Conservation (phyloP, 2,329 filamentous ascomycete genomes). For the Fusarium liriodendri region DNA sequence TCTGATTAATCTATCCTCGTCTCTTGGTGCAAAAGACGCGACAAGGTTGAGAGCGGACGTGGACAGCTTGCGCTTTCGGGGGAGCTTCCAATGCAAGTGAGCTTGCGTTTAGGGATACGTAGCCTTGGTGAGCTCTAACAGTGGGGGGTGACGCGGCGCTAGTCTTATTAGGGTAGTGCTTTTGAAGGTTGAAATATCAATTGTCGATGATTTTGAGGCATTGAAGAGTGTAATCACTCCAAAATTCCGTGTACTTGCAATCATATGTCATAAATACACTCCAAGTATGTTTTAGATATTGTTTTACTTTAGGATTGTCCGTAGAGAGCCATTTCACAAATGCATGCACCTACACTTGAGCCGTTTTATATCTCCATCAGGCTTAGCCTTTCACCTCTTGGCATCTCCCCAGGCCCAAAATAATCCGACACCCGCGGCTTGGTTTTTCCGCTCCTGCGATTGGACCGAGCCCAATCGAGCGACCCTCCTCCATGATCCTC, state of each 20-base stretch:
- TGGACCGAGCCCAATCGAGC: constrained; percentile 25
- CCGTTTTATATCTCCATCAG: background rate
- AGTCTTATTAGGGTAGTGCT: constrained; percentile 10
- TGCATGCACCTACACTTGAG: background rate
- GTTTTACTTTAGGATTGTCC: background rate
- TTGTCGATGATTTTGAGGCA: background rate
- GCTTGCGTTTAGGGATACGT: constrained; percentile 53
- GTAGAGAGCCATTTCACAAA: background rate
- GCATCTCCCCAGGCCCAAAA: constrained; percentile 7
- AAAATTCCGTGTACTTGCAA: background rate
- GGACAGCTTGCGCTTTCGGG: constrained; percentile 40
- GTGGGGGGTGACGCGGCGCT: constrained; percentile 27
- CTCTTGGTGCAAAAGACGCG: constrained; percentile 29
- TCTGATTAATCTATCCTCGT: constrained; percentile 15
- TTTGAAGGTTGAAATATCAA: background rate
- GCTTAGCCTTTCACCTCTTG: constrained; percentile 12
- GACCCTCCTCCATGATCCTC: constrained; percentile 23
- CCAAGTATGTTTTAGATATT: too few species aligned
- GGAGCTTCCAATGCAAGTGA: constrained; percentile 38
- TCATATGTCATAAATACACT: background rate
- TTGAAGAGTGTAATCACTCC: background rate
- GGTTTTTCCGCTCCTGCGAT: constrained; percentile 47
- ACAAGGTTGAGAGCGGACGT: constrained; percentile 21
- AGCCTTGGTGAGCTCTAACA: constrained; percentile 42
- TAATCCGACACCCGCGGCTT: constrained; percentile 45